Evolutionary conservation across 129 eudicot species (phyloP), one percentile per base, ranked within the genome.

Genomic region (Kitagawia praeruptora): DNA sequence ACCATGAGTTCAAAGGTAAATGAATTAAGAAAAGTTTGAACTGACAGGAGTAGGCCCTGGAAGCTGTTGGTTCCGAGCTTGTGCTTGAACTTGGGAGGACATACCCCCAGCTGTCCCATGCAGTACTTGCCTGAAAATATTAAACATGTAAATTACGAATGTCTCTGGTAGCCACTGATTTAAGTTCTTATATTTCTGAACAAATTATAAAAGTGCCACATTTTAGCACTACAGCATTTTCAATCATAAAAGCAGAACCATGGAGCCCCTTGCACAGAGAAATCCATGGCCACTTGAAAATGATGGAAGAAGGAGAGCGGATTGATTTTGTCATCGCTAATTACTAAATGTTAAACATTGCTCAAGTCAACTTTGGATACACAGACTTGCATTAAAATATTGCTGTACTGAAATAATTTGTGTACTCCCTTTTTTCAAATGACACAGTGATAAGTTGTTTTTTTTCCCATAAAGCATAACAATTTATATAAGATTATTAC

Each of bases 31-130:
- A 67, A 70, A 31, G 39, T 12, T 46, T 67, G 81, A 64, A 87
- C 98, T 86, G 51, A 96, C 99, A 2, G 97, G 86, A 38, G 91
- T 79, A 80, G 99, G 86, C 74, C 97, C 98, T 16, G 97, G 90
- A 89, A 86, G 91, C 85, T 92, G 97, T 87, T 92, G 99, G 83
- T 78, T 88, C 31, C 99, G 93, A 69, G 89, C 86, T 85, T 89
- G 97, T 44, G 89, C 85, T 85, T 89, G 97, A 48, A 96, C 88
- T 87, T 96, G 99, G 34, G 97, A 91, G 40, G 97, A 90, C 91
- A 96, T 87, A 67, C 81, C 87, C 73, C 99, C 98, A 56, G 93
- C 97, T 51, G 93, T 71, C 70, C 96, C 97, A 84, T 92, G 98
- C 86, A 92, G 81, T 81, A 96, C 90, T 89, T 92, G 98, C 86